Evolutionary conservation across 1,284 basidiomycete genomes (phyloP).

Genomic region (Puccinia polysora): DNA sequence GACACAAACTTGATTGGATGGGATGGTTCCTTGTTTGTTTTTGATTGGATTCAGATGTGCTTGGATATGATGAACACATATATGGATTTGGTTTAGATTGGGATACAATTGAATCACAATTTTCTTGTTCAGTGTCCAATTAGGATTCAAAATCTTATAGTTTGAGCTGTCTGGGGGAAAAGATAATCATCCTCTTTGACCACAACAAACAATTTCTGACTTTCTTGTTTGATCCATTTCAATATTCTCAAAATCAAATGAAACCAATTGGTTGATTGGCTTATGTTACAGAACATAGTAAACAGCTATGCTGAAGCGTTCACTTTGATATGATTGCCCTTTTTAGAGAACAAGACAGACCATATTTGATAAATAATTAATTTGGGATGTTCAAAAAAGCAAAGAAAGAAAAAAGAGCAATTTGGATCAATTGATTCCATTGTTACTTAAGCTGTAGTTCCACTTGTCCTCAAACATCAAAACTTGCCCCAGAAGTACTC

Average conservation of each 20-base stretch:
- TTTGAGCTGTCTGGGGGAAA: too few species aligned
- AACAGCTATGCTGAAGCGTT: conserved; percentile 97
- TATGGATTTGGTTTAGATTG: too few species aligned
- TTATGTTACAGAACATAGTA: conserved; percentile 95
- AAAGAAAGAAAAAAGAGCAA: too few species aligned
- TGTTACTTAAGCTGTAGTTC: conserved; percentile 66
- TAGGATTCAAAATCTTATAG: too few species aligned
- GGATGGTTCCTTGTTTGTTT: too few species aligned
- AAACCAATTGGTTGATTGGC: conserved; percentile 98
- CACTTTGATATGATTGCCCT: conserved; percentile 99
- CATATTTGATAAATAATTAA: too few species aligned
- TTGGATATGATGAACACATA: too few species aligned
- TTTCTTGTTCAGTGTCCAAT: too few species aligned
- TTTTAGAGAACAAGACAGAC: background rate
- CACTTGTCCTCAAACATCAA: conserved; percentile 92
- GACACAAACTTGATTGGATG: too few species aligned
- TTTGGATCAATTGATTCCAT: background rate
- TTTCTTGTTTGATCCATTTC: conserved; percentile 92
- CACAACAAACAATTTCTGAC: conserved; percentile 96
- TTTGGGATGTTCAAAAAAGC: too few species aligned
- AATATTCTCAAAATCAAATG: conserved; percentile 89
- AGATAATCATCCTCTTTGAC: conserved; percentile 79
- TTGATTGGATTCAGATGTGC: too few species aligned
- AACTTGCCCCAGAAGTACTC: conserved; percentile 97
- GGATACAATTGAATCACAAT: too few species aligned